phyloP scores from a whole-genome alignment of 768 basidiomycete genomes.

The Russula brevipes region DNA sequence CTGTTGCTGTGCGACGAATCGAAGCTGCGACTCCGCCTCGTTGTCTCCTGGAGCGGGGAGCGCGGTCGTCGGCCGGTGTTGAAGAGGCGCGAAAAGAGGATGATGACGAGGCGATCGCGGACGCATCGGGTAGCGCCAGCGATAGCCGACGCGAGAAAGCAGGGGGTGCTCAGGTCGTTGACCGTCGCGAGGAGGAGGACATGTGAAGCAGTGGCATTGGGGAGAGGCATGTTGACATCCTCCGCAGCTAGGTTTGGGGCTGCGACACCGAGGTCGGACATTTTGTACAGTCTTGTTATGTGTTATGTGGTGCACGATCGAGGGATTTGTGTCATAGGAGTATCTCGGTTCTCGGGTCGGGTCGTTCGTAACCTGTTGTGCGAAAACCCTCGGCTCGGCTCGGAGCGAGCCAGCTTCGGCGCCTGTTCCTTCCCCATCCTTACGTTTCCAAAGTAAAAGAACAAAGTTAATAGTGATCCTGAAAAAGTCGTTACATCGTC shows the following conservation, averaged over 20 bases:
- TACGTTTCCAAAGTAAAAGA: no score
- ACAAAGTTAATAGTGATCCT: not conserved
- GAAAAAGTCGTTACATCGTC: constrained; percentile 3
- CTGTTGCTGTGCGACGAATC: constrained; percentile 15
- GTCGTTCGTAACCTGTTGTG: not conserved
- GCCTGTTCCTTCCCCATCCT: no score
- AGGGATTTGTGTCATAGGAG: constrained; percentile 16
- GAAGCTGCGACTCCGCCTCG: constrained; percentile 11
- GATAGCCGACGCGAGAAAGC: constrained; percentile 53
- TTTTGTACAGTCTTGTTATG: constrained; percentile 1
- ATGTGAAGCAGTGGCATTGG: constrained; percentile 24
- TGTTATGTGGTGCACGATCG: constrained; percentile 17
- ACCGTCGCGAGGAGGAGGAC: constrained; percentile 51
- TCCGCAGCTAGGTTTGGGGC: not conserved
- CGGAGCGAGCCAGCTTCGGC: no score
- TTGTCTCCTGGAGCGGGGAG: constrained; percentile 13
- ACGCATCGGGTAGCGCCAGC: constrained; percentile 45
- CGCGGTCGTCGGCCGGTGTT: constrained; percentile 29
- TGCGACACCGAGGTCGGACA: not conserved
- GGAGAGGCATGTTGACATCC: constrained; percentile 23
- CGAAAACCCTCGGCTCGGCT: no score
- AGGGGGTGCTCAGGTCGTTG: constrained; percentile 45
- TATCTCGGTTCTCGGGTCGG: not conserved
- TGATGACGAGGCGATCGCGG: constrained; percentile 48
- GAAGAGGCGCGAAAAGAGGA: constrained; percentile 63